Evolutionary conservation across 768 basidiomycete genomes (phyloP).

Genomic region (Suillus tomentosus): DNA sequence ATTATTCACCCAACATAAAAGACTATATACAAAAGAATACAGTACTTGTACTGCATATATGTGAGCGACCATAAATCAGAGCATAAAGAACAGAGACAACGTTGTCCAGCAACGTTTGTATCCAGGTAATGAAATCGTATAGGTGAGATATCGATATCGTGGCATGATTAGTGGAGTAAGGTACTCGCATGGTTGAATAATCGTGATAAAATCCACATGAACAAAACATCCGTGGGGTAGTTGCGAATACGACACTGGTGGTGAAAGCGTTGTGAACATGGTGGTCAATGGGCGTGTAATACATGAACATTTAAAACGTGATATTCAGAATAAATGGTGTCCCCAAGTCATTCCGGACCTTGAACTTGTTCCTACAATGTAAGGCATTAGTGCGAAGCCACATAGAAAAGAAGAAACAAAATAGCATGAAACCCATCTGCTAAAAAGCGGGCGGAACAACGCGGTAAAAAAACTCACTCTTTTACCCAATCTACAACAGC

Average conservation of each 20-base stretch:
- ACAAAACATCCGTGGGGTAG: not conserved
- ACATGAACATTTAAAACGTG: constrained; percentile 12
- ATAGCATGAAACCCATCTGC: not conserved
- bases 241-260: not conserved
- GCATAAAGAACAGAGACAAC: not conserved
- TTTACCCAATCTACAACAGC: constrained; percentile 17
- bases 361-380: constrained; percentile 25
- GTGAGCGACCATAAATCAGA: constrained; percentile 3
- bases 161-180: not conserved
- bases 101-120: not conserved
- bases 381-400: not conserved
- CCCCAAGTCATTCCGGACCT: not conserved
- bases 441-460: not conserved
- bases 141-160: constrained; percentile 5
- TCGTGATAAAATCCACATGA: not conserved
- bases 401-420: not conserved
- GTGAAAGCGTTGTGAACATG: not conserved
- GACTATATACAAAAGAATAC: constrained; percentile 6
- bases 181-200: not conserved
- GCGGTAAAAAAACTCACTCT: constrained; percentile 16
- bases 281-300: not conserved
- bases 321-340: constrained; percentile 18
- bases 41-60: not conserved
- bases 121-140: constrained; percentile 1
- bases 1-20: constrained; percentile 4